phyloP scores from a whole-genome alignment of 1,284 basidiomycete species.

The Entoloma clypeatum region DNA sequence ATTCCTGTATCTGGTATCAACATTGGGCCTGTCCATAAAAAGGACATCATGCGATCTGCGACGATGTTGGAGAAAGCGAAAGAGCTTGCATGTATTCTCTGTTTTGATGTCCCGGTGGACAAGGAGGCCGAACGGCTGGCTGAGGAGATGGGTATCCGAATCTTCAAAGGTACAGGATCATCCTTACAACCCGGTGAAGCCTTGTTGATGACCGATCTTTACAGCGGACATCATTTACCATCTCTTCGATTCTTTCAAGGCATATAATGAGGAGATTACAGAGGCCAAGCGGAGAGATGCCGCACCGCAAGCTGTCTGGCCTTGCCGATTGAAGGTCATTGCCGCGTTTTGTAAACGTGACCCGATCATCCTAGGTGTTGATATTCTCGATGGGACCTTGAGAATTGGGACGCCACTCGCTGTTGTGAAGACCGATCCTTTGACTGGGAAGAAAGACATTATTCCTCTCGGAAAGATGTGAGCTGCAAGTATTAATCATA shows the following conservation, averaged over 20 bases:
- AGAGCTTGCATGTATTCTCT: slow-evolving; percentile 93
- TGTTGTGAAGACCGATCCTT: slow-evolving; percentile 87
- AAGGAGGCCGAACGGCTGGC: slow-evolving; percentile 90
- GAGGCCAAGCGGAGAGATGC: slow-evolving; percentile 94
- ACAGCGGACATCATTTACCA: slow-evolving; percentile 98
- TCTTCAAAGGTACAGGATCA: slow-evolving; percentile 81
- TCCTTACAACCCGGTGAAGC: slow-evolving; percentile 3
- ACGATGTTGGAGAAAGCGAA: slow-evolving; percentile 97
- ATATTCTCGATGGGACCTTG: slow-evolving; percentile 91
- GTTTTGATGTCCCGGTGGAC: slow-evolving; percentile 95
- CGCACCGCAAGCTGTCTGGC: slow-evolving; percentile 96
- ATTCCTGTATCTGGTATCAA: slow-evolving; percentile 98
- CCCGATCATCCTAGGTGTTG: slow-evolving; percentile 96
- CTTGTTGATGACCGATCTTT: slow-evolving; percentile 3
- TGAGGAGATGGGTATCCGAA: slow-evolving; percentile 88
- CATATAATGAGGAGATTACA: slow-evolving; percentile 90
- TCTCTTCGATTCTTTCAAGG: slow-evolving; percentile 95
- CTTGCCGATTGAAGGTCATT: slow-evolving; percentile 90
- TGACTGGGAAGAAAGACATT: slow-evolving; percentile 87
- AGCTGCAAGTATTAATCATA: slow-evolving; percentile 25
- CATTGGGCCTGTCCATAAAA: slow-evolving; percentile 97
- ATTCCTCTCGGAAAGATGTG: slow-evolving; percentile 94
- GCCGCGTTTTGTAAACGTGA: slow-evolving; percentile 95
- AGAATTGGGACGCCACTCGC: slow-evolving; percentile 96
- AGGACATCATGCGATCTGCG: slow-evolving; percentile 89